Percentiles rank a stretch among this genome's conserved stretches.
Conservation (phyloP, 2,329 filamentous ascomycete genomes). For the Aplosporella prunicola region DNA sequence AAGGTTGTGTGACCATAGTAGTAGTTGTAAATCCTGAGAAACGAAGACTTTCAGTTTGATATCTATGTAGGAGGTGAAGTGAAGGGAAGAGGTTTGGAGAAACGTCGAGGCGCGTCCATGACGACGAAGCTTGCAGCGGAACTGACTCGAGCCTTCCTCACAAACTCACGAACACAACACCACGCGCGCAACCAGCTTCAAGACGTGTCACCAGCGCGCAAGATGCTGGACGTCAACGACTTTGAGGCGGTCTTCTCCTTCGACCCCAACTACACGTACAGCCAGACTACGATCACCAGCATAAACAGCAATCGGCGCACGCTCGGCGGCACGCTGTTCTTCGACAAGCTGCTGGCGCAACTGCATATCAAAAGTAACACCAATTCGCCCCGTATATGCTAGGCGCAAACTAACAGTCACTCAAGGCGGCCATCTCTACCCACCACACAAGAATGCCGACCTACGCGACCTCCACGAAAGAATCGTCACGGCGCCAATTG, state of each 20-base stretch:
- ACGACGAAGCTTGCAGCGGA: no score
- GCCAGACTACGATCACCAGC: conserved; percentile 47
- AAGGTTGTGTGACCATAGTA: no score
- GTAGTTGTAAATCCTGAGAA: no score
- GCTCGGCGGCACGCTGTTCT: conserved; percentile 63
- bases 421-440: conserved; percentile 57
- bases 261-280: conserved; percentile 4
- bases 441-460: conserved; percentile 58
- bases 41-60: no score
- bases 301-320: conserved; percentile 59
- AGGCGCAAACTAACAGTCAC: conserved; percentile 9
- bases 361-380: conserved; percentile 59
- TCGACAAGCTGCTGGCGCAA: conserved; percentile 65
- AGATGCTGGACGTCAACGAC: conserved; percentile 56
- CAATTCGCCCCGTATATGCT: neutral
- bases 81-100: no score
- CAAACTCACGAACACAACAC: conserved; percentile 10
- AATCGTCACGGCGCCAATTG: conserved; percentile 55
- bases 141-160: no score
- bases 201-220: neutral
- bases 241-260: conserved; percentile 57
- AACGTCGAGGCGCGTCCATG: no score
- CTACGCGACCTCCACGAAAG: conserved; percentile 61
- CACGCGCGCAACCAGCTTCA: neutral
- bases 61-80: no score